Evolutionary conservation across 345 rosid genomes (phyloP).

Genomic region (Psidium guajava): DNA sequence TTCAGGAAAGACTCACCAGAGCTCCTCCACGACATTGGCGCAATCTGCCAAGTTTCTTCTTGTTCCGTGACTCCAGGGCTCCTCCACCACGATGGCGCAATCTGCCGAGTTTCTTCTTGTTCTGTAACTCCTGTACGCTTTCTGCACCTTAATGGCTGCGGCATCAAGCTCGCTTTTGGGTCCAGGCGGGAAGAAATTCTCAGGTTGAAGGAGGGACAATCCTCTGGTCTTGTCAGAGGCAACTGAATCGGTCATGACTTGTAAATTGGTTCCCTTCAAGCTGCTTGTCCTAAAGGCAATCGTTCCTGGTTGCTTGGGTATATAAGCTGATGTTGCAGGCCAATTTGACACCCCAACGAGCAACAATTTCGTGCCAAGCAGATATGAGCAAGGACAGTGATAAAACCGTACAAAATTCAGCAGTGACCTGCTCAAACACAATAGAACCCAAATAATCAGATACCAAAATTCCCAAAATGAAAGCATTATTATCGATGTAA

Average conservation of each 20-base stretch:
- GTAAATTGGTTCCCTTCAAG: conserved; percentile 18
- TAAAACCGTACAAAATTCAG: conserved; percentile 13
- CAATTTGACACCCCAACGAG: background rate
- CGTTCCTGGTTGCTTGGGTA: conserved; percentile 1
- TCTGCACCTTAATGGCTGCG: conserved; percentile 69
- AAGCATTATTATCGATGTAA: background rate
- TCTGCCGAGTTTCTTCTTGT: conserved; percentile 88
- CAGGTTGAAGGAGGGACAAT: conserved; percentile 38
- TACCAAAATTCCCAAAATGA: background rate
- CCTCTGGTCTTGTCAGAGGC: conserved; percentile 7
- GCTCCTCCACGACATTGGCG: conserved; percentile 76
- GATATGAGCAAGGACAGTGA: conserved; percentile 20
- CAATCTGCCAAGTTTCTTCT: conserved; percentile 91
- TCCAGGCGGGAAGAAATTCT: conserved; percentile 41
- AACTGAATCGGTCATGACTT: conserved; percentile 12
- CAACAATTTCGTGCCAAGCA: conserved; percentile 20
- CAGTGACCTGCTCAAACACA: conserved; percentile 2
- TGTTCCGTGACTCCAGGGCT: conserved; percentile 76
- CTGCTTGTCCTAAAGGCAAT: conserved; percentile 7
- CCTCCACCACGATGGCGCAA: conserved; percentile 77
- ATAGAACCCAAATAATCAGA: background rate
- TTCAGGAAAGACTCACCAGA: conserved; percentile 27
- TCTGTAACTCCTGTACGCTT: conserved; percentile 81
- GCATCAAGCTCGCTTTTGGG: conserved; percentile 65
- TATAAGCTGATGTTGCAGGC: background rate